Evolutionary conservation across 805 yeast species (phyloP).

Genomic region (Candida silvatica): DNA sequence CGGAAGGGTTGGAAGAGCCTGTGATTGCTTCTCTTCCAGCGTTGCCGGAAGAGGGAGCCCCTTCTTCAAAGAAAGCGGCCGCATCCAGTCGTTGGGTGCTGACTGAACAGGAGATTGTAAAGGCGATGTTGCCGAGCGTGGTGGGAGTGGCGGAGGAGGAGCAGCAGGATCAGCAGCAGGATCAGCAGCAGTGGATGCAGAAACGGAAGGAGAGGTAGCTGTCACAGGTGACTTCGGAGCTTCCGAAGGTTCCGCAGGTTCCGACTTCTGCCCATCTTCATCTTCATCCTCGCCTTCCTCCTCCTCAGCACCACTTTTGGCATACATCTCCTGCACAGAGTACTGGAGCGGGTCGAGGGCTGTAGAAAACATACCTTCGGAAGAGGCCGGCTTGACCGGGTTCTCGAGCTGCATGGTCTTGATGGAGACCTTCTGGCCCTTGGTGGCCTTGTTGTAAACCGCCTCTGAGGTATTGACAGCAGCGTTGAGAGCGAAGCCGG

Average conservation of each 20-base stretch:
- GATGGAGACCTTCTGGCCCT: conserved; percentile 16
- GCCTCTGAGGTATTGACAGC: conserved; percentile 23
- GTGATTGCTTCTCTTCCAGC: too few species aligned
- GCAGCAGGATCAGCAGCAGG: too few species aligned
- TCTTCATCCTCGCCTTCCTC: background rate
- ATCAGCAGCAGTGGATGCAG: background rate
- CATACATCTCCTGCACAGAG: background rate
- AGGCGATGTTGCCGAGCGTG: too few species aligned
- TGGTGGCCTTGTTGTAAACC: conserved; percentile 23
- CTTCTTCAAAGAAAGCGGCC: background rate
- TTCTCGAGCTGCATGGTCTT: conserved; percentile 22
- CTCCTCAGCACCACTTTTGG: background rate
- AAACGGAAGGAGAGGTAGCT: background rate
- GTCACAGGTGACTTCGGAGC: background rate
- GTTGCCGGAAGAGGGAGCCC: background rate
- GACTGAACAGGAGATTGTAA: too few species aligned
- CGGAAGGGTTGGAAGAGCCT: background rate
- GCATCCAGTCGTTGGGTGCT: background rate
- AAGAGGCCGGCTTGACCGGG: conserved; percentile 25
- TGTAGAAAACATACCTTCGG: conserved; percentile 24
- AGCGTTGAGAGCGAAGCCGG: conserved; percentile 9
- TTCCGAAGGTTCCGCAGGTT: too few species aligned
- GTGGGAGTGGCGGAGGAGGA: too few species aligned
- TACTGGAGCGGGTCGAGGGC: conserved; percentile 23
- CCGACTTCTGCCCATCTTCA: too few species aligned